Conservation (phyloP, 2,329 filamentous ascomycete species). For the Hypoxylon sp. region DNA sequence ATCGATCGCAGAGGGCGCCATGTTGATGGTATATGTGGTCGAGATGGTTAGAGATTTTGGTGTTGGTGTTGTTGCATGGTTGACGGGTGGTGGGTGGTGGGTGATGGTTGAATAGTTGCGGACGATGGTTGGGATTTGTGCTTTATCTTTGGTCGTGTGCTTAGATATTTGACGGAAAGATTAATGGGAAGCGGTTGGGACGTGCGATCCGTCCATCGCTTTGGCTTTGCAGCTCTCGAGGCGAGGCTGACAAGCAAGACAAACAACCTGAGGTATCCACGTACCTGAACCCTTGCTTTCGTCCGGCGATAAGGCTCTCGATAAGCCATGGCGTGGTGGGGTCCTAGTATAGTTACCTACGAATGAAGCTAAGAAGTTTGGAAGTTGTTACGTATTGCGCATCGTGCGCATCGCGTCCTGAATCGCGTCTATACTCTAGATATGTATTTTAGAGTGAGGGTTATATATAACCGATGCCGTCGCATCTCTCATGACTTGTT, state of each 20-base stretch:
- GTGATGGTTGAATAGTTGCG: conserved; percentile 13
- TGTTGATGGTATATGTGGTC: conserved; percentile 44
- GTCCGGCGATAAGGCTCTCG: not conserved
- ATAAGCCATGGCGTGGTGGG: not conserved
- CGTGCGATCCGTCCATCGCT: not conserved
- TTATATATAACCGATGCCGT: not conserved
- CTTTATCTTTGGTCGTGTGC: not conserved
- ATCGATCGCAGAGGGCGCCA: conserved; percentile 67
- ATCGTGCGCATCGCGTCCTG: too few species aligned
- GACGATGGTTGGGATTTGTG: not conserved
- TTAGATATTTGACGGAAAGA: not conserved
- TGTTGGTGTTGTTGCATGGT: conserved; percentile 37
- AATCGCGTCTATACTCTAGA: too few species aligned
- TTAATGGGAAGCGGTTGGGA: not conserved
- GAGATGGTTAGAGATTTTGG: conserved; percentile 27
- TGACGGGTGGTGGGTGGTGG: conserved; percentile 35
- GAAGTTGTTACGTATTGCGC: too few species aligned
- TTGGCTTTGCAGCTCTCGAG: conserved; percentile 4
- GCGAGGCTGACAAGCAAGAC: conserved; percentile 32
- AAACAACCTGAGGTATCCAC: not conserved
- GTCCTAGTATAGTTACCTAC: too few species aligned
- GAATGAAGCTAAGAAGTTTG: not conserved
- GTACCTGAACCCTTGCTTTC: conserved; percentile 20
- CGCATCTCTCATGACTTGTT: not conserved
- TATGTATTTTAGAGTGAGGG: too few species aligned